phyloP scores from a whole-genome alignment of 768 basidiomycete species.

The Termitomyces sp. region DNA sequence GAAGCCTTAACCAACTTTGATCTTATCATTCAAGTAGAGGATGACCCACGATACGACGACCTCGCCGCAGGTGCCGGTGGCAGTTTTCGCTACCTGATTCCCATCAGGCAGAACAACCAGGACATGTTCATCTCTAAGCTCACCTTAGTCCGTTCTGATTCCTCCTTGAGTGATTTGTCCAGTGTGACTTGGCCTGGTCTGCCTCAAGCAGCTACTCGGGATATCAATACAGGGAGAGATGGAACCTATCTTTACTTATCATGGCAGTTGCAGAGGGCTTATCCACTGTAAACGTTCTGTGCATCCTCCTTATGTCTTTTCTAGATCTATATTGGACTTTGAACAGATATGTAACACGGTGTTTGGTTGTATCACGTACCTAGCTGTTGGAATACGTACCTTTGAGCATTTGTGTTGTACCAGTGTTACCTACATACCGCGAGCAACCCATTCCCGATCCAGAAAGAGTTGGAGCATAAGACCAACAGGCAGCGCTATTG shows the following conservation, averaged over 20 bases:
- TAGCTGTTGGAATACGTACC: no score
- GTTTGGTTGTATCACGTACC: no score
- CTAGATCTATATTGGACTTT: no score
- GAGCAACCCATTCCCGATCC: no score
- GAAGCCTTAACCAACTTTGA: constrained; percentile 1
- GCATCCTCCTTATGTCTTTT: not conserved
- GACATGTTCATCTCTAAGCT: not conserved
- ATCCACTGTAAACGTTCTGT: not conserved
- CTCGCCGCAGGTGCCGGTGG: constrained; percentile 3
- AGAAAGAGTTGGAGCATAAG: no score
- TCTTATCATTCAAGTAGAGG: not conserved
- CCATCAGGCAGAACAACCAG: not conserved
- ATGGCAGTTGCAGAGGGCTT: not conserved
- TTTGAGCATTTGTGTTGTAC: no score
- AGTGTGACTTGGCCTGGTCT: not conserved
- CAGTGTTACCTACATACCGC: no score
- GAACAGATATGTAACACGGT: no score
- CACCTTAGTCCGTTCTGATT: not conserved
- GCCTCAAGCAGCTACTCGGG: not conserved
- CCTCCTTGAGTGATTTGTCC: not conserved
- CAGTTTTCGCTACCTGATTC: constrained; percentile 2
- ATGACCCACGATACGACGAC: not conserved
- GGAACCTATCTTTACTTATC: not conserved
- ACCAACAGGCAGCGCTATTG: no score
- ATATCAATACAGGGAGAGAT: not conserved